Base-by-base conservation (phyloP, 257 asterid genomes). In the Solanum tacnaense region DNA sequence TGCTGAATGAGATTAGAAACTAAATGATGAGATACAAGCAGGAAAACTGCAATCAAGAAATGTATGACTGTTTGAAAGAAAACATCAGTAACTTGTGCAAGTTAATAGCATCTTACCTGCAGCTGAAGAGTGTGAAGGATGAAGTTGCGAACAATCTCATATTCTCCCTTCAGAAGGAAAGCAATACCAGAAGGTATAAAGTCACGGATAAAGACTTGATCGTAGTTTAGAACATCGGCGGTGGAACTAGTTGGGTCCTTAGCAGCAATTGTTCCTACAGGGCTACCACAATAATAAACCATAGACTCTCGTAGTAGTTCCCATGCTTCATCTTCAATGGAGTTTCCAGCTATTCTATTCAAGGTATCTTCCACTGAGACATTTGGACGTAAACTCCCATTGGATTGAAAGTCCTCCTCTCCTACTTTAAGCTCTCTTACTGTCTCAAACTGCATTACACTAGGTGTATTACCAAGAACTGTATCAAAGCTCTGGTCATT, bases 101-200 rank as follows among this genome's bases (percentile, higher is more conserved):
- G n/a, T 25, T 78, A 78, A 78, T 29, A 81, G 27, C 85, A 81
- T 27, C 21, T 84, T 89, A 94, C 98, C 98, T 94, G 98, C 90
- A 94, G 91, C 91, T 94, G 98, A 91, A 94, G 94, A 34, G 98
- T 93, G 90, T 94, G 94, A 87, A 94, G 95, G 87, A 94, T 90
- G 88, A 94, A 94, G 89, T 94, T 94, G 74, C 98, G 96, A 87
- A 94, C 98, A 90, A 94, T 93, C 25, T 93, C 98, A 88, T 93
- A 92, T 71, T 94, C 98, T 85, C 96, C 95, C 91, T 94, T 93
- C 92, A 94, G 89, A 31, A 94, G 92, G 88, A 94, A 94, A 88
- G 98, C 98, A 29, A 94, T 88, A 52, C 98, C 98, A 89, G 98
- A 94, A 60, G 98, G 95, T 84, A 93, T 90, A 90, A 94, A 94